Base-by-base conservation (phyloP, 2,329 filamentous ascomycete genomes). In the Meredithiella fracta region DNA sequence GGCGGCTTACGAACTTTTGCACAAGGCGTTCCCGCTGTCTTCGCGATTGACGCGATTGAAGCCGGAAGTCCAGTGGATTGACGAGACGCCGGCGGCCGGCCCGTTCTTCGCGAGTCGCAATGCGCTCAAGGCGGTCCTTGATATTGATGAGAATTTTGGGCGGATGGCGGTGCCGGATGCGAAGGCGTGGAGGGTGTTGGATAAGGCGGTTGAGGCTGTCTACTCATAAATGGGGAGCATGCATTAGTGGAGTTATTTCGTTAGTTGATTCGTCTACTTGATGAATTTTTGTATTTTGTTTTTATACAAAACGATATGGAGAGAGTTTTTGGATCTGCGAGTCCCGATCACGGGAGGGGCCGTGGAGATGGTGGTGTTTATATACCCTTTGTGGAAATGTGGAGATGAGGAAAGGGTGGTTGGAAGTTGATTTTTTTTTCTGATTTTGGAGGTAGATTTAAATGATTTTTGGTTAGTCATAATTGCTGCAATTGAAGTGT, bases 141-240 rank as follows among this genome's bases (percentile, higher is more conserved):
- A 97, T 68, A 73, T 97, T 59, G 91, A 97, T 66, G 83, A 92
- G 71, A 86, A 94, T 67, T 96, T 97, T 73, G 91, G 91, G 60
- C 79, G 82, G 62, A 71, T 85, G 59, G 80, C 78, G 68, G 65
- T 86, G 59, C 76, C 76, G 15, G 71, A 72, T 62, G 70, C 73
- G 60, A 67, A 73, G 63, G 67, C 69, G 34, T 80, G 77, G 77
- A 74, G 73, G 65, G 68, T 70, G 22, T 62, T 80, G 62, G 77
- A 77, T 47, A 59, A 59, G 44, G 57, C 54, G 3, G 51, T 54
- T 25, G 57, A 59, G 54, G 54, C 57, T 7, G 54, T 56, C n/a
- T 59, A 56, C 54, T 56, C 54, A 25, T 56, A 56, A 44, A 44
- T n/a, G 31, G n/a, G 22, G 2, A 15, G 25, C 26, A 20, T 29